Evolutionary conservation across 257 asterid species (phyloP), one percentile per base, ranked within the genome.

Genomic region (Mentha longifolia): DNA sequence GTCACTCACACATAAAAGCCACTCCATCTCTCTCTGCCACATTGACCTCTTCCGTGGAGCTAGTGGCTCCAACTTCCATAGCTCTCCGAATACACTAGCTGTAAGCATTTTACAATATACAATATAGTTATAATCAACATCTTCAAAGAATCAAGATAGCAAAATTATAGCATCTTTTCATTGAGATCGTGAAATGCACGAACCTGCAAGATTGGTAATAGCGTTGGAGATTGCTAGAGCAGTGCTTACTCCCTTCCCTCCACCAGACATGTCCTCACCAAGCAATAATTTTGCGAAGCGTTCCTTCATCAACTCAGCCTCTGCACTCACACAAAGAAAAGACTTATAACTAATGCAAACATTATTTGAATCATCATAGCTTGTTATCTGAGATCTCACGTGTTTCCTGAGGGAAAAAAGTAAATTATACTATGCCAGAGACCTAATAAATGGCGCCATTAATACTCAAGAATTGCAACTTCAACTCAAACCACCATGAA

Each of bases 181-280:
- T 65, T 16, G 58, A 73, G 56, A 4, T 47, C n/a, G 73, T 30
- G 51, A 67, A 47, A 37, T 54, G 55, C 65, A 79, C 68, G 31
- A 65, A 93, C 97, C 97, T 52, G 99, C 87, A 33, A 94, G 98
- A 78, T 91, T 89, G 5, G 97, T 86, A 16, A 91, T 91, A 43
- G 97, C 96, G 22, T 94, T 94, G 80, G 97, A 94, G 79, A 94
- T 88, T 74, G 99, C 98, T 14, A 89, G 84, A 72, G 99, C 97
- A 33, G 96, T 85, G 52, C 84, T 82, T 13, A 88, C 98, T 76
- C 98, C 99, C 75, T 85, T 86, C n/a, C 95, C 97, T 71, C 96
- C 97, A 70, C 99, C 99, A 6, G 97, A 88, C 97, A 94, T 94
- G 61, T 94, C 99, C 79, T 94, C 98, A 62, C 99, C 99, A 2